phyloP scores from a whole-genome alignment of 345 rosid species.

The Acer saccharum region DNA sequence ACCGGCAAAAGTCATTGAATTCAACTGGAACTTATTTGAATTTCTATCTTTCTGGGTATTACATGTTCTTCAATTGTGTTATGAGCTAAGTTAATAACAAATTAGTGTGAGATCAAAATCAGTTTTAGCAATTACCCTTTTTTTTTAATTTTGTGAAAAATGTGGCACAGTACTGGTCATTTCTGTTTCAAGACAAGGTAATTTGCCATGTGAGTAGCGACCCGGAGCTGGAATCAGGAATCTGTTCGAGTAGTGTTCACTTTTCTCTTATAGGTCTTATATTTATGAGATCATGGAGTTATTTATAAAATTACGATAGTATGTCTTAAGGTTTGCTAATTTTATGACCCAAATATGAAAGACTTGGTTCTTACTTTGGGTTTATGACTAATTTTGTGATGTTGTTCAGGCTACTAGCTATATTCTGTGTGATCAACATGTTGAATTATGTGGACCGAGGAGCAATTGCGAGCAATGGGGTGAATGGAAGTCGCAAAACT shows the following conservation, averaged over 20 bases:
- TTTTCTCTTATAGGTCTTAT: not conserved
- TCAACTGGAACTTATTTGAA: not conserved
- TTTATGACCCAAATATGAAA: not conserved
- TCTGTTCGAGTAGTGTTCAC: not conserved
- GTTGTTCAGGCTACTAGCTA: conserved; percentile 67
- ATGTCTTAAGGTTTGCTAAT: not conserved
- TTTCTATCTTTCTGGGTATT: not conserved
- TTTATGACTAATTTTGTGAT: not conserved
- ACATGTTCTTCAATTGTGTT: not conserved
- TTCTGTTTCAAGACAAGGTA: not conserved
- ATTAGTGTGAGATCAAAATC: not conserved
- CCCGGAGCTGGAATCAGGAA: not conserved
- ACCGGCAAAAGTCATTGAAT: not conserved
- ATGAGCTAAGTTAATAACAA: not conserved
- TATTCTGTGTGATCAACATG: conserved; percentile 85
- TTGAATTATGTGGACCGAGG: conserved; percentile 91
- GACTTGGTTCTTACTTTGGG: not conserved
- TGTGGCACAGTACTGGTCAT: not conserved
- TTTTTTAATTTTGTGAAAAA: not conserved
- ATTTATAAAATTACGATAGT: not conserved
- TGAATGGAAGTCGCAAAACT: conserved; percentile 70
- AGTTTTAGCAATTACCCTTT: not conserved
- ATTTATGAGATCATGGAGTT: not conserved
- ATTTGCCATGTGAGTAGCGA: not conserved
- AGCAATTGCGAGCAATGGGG: conserved; percentile 95